Percentiles rank a stretch among this genome's conserved stretches.
phyloP scores from a whole-genome alignment of 176 grass and related monocot genomes.

The Paspalum vaginatum region DNA sequence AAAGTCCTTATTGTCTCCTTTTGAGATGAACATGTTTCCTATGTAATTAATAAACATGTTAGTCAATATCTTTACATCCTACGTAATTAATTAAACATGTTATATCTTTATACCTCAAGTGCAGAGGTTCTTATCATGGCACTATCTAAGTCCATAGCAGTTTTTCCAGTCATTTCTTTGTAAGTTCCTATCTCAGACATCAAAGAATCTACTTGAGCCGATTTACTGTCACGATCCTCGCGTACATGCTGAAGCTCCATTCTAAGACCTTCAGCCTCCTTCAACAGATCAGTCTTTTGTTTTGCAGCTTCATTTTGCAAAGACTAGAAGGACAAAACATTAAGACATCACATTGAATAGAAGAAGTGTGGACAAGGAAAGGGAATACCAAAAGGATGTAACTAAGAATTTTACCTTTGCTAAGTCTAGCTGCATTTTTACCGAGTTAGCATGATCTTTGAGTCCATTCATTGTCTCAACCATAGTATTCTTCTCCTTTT shows the following conservation, averaged over 20 bases:
- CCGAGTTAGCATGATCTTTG: conserved; percentile 68
- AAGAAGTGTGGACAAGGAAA: not conserved
- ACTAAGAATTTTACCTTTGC: conserved; percentile 47
- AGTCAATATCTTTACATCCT: not conserved
- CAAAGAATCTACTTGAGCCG: conserved; percentile 49
- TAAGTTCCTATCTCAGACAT: conserved; percentile 40
- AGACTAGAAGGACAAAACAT: conserved; percentile 40
- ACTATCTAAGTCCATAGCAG: conserved; percentile 50
- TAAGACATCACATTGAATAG: not conserved
- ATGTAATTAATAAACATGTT: conserved; percentile 3
- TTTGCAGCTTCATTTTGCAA: conserved; percentile 71
- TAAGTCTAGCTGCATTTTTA: conserved; percentile 77
- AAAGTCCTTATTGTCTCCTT: conserved; percentile 54
- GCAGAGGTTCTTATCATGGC: conserved; percentile 34
- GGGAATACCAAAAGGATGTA: not conserved
- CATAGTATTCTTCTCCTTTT: conserved; percentile 92
- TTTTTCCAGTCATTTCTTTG: conserved; percentile 61
- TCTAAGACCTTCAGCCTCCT: conserved; percentile 60
- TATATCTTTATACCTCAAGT: no score
- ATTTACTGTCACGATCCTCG: conserved; percentile 59
- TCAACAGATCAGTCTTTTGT: conserved; percentile 66
- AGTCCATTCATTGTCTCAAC: conserved; percentile 68
- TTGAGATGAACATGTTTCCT: conserved; percentile 65
- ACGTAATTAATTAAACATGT: no score
- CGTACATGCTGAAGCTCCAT: conserved; percentile 75